Evolutionary conservation across 73 alveolate genomes (phyloP), one percentile per base, ranked within the genome.

Genomic region (Paramecium octaurelia): DNA sequence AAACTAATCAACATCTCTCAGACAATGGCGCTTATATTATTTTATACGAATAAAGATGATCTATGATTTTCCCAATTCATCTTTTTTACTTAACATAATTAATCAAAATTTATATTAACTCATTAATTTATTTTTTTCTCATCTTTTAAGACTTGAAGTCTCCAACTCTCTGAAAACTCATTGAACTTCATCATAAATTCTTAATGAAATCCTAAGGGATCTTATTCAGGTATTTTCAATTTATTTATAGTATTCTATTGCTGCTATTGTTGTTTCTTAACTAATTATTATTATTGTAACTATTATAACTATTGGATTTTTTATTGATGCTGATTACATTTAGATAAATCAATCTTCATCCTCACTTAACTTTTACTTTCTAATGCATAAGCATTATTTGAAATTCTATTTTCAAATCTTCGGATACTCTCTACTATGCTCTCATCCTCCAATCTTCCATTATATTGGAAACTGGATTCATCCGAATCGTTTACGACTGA

Each of bases 401-500:
- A 24, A 73, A 8, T 75, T 36, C 88, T 75, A 80, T 80, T 80
- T 44, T 80, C 91, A 23, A 80, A 80, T 80, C 91, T 80, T 48
- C 91, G 21, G 9, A 80, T 80, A 23, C 76, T 42, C 18, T 80
- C 91, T 2, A 80, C 57, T 8, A 80, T 48, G 44, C 91, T 80
- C 7, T 80, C 91, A 48, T 80, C 38, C 12, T 80, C 91, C 57
- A 44, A 24, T 43, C 91, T 80, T 3, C 91, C 91, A 23, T 48
- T 12, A 46, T 23, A 80, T 38, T 64, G 31, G 57, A 80, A 80
- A 80, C 91, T 80, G 5, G 76, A 44, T 48, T 80, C 91, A 48
- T 80, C 91, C 2, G 91, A 80, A 80, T 80, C 91, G 46, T 80
- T 80, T 23, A 80, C 91, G 1, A 80, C 91, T 18, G 91, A 80